Evolutionary conservation across 1,139 yeast species (phyloP).

Genomic region (Pichia terricola): DNA sequence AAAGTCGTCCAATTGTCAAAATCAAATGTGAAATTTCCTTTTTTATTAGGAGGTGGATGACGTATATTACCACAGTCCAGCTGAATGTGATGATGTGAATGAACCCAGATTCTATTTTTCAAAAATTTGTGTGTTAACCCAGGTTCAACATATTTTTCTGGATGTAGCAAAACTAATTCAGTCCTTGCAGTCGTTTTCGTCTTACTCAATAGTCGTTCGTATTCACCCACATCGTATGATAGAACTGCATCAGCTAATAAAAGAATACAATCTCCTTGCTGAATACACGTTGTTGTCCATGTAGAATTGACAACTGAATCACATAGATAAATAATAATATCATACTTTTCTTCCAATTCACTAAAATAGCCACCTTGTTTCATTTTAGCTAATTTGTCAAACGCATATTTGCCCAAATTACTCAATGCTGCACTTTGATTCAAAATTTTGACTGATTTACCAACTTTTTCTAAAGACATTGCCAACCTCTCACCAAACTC

Average conservation of each 20-base stretch:
- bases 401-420: conserved; percentile 86
- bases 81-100: conserved; percentile 86
- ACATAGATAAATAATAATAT: conserved; percentile 79
- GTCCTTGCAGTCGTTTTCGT: conserved; percentile 82
- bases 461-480: conserved; percentile 60
- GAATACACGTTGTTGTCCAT: conserved; percentile 89
- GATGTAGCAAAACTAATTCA: conserved; percentile 76
- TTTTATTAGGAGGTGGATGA: not conserved
- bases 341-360: conserved; percentile 80
- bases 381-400: conserved; percentile 76
- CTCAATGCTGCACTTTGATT: conserved; percentile 75
- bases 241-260: conserved; percentile 59
- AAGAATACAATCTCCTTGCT: conserved; percentile 87
- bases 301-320: conserved; percentile 75
- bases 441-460: conserved; percentile 63
- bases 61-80: conserved; percentile 27
- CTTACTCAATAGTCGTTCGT: conserved; percentile 65
- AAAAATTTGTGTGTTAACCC: conserved; percentile 85
- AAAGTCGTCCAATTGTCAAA: conserved; percentile 12
- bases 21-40: conserved; percentile 1
- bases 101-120: conserved; percentile 79
- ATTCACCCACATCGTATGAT: conserved; percentile 73
- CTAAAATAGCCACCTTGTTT: conserved; percentile 86
- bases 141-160: conserved; percentile 71
- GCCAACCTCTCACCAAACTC: conserved; percentile 74